phyloP scores from a whole-genome alignment of 2,329 filamentous ascomycete species.

The Aspergillus udagawae region DNA sequence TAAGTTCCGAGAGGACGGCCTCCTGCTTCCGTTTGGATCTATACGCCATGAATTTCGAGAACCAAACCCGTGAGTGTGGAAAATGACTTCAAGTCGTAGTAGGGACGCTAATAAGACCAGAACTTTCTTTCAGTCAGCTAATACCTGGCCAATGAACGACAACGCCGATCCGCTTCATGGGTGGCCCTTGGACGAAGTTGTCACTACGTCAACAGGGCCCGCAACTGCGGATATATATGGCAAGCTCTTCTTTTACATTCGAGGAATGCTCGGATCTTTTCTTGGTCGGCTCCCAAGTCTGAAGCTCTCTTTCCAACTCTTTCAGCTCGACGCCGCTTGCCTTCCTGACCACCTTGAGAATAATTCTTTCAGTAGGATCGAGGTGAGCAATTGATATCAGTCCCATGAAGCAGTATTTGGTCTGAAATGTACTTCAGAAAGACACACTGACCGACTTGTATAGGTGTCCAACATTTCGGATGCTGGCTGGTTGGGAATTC shows the following conservation, averaged over 20 bases:
- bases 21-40: slow-evolving; percentile 40
- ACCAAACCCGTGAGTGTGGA: slow-evolving; percentile 40
- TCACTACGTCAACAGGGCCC: slow-evolving; percentile 5
- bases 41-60: slow-evolving; percentile 27
- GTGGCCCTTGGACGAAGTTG: slow-evolving; percentile 32
- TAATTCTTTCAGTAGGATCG: slow-evolving; percentile 34
- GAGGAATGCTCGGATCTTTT: slow-evolving; percentile 27
- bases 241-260: slow-evolving; percentile 34
- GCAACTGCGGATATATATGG: slow-evolving; percentile 38
- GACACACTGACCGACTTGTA: neutral
- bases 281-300: slow-evolving; percentile 18
- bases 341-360: slow-evolving; percentile 16
- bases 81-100: too few species aligned
- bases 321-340: slow-evolving; percentile 20
- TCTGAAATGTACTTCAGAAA: too few species aligned
- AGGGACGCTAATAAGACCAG: slow-evolving; percentile 16
- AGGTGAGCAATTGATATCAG: slow-evolving; percentile 23
- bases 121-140: slow-evolving; percentile 29
- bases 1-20: slow-evolving; percentile 36
- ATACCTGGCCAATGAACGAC: slow-evolving; percentile 38
- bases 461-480: slow-evolving; percentile 43
- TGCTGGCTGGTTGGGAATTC: slow-evolving; percentile 28
- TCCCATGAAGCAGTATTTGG: too few species aligned
- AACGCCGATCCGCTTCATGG: slow-evolving; percentile 34
- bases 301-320: slow-evolving; percentile 26